Base-by-base conservation (phyloP, 352 stramenopile species). In the Blastocystis sp. region DNA sequence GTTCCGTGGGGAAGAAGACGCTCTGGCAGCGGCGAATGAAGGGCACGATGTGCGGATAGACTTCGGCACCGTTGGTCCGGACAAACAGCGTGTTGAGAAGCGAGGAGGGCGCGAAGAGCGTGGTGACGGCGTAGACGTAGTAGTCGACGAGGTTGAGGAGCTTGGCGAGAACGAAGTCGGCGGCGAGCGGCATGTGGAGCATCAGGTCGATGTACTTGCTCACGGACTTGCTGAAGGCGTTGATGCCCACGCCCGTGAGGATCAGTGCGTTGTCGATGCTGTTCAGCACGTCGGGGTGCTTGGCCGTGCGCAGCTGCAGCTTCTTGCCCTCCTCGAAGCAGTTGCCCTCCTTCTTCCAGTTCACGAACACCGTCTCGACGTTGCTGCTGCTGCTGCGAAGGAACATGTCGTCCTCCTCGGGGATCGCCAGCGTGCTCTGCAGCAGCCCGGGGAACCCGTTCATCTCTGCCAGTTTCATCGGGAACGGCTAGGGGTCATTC, bases 301-400 rank as follows among this genome's bases (percentile, higher is more conserved):
- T 28, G 40, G 4, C 74, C 10, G 10, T n/a, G 11, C 40, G 34
- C 74, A 84, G 38, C 23, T 84, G 74, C 61, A 84, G 53, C 53
- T 84, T 84, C 74, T 84, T 84, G 14, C 74, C 74, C 53, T 84
- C 74, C 45, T 84, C 74, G 53, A 84, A 84, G 74, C 74, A 84
- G 74, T 84, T 84, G 34, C 74, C 74, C 14, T 84, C 74, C 21
- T 64, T 34, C 40, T 70, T 28, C 74, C 74, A 84, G 41, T 84
- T 67, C 53, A 84, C 52, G 61, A 84, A 84, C 52, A 84, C 74
- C 17, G 3, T 19, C 4, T 84, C 45, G 4, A 84, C 74, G 45
- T 84, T 84, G 34, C 45, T 67, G 11, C 1, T 52, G 61, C 74
- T 67, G 61, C 74, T 84, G 28, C 74, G 61, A n/a, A 84, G 41